These are phyloP conservation scores for Colletotrichum liriopes DNA, from an alignment of 2,329 filamentous ascomycete species.

Conservation along the genomic window DNA sequence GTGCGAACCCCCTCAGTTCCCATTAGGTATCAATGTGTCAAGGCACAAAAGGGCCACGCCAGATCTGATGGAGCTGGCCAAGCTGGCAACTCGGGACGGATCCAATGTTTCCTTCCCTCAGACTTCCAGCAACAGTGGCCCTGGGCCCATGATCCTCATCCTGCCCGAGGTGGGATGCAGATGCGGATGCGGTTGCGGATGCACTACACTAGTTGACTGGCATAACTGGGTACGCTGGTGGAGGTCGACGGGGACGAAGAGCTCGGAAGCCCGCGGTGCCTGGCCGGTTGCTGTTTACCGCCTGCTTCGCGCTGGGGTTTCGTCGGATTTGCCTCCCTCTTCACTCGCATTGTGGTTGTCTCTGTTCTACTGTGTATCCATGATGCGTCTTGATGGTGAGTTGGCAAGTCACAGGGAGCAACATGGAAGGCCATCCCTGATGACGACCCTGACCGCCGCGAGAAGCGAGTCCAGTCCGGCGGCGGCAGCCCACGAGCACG, in stretches of 20 bases:
- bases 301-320: conserved; percentile 4
- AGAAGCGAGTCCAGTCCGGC: conserved; percentile 28
- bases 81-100: conserved; percentile 15
- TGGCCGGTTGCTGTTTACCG: not conserved
- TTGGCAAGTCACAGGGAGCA: conserved; percentile 38
- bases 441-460: conserved; percentile 34
- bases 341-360: conserved; percentile 5
- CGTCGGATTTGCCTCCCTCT: conserved; percentile 24
- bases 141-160: conserved; percentile 24
- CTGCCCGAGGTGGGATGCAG: conserved; percentile 22
- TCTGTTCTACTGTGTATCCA: not conserved
- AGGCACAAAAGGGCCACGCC: conserved; percentile 5
- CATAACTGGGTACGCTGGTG: not conserved
- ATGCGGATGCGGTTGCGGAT: conserved; percentile 1
- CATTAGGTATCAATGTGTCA: conserved; percentile 25
- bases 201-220: conserved; percentile 7
- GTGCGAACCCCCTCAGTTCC: not conserved
- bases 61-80: conserved; percentile 8
- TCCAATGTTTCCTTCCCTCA: conserved; percentile 29
- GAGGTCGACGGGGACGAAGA: not conserved
- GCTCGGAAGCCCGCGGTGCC: conserved; percentile 21
- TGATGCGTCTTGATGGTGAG: conserved; percentile 15
- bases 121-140: conserved; percentile 26
- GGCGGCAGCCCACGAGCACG: conserved; percentile 21
- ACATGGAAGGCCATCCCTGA: conserved; percentile 38